Evolutionary conservation across 140 eudicot species (phyloP).

Genomic region (Anethum foeniculum): DNA sequence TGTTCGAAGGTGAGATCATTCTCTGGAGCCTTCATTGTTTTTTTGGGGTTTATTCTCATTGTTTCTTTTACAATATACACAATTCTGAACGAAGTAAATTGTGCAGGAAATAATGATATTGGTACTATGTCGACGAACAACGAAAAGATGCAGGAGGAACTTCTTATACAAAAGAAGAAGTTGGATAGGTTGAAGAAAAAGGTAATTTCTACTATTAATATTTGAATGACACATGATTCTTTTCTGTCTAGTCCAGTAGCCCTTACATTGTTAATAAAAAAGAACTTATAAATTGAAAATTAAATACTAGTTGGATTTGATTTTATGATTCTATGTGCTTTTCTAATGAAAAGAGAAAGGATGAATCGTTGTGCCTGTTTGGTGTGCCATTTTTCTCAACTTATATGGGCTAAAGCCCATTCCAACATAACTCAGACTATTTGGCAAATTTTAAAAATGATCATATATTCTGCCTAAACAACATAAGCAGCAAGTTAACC

Average conservation of each 20-base stretch:
- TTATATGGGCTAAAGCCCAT: no score
- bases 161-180: conserved; percentile 44
- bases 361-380: not conserved
- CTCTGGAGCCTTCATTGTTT: conserved; percentile 5
- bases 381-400: no score
- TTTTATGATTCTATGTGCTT: not conserved
- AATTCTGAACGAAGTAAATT: not conserved
- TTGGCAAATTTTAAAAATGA: no score
- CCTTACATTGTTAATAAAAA: no score
- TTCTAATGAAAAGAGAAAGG: not conserved
- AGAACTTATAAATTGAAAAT: not conserved
- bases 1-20: conserved; percentile 44
- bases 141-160: conserved; percentile 40
- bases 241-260: not conserved
- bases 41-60: not conserved
- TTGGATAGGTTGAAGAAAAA: conserved; percentile 65
- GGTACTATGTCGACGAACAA: conserved; percentile 35
- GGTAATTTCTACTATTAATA: conserved; percentile 29
- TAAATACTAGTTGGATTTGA: not conserved
- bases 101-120: conserved; percentile 30
- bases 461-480: no score
- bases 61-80: not conserved
- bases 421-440: no score
- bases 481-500: no score
- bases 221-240: not conserved